Conservation (phyloP, 2,329 filamentous ascomycete genomes). For the Madurella mycetomatis region DNA sequence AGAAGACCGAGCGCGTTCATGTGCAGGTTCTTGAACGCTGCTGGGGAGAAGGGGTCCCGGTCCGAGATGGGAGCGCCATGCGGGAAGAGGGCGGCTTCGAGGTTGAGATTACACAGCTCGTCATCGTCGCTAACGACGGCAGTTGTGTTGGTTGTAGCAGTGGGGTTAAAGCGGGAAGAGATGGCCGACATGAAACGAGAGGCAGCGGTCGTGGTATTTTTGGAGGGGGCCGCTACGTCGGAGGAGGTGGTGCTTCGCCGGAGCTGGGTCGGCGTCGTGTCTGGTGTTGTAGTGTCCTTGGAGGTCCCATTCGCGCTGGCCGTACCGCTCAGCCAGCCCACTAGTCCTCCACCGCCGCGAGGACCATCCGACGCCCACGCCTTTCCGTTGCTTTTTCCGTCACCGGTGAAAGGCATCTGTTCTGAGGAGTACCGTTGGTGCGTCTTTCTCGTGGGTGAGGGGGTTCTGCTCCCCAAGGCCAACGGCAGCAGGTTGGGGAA, state of each 20-base stretch:
- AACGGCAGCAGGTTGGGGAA: slow-evolving; percentile 34
- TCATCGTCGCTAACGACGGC: slow-evolving; percentile 38
- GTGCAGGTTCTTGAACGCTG: slow-evolving; percentile 58
- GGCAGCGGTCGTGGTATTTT: slow-evolving; percentile 32
- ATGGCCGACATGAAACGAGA: slow-evolving; percentile 43
- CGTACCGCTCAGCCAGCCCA: slow-evolving; percentile 32
- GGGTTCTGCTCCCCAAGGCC: slow-evolving; percentile 28
- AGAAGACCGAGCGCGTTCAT: slow-evolving; percentile 53
- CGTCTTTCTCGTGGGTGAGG: slow-evolving; percentile 28
- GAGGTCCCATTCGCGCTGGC: slow-evolving; percentile 15
- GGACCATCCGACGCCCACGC: slow-evolving; percentile 18
- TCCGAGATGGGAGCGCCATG: slow-evolving; percentile 35
- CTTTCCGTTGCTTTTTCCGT: slow-evolving; percentile 31
- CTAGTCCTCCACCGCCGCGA: slow-evolving; percentile 30
- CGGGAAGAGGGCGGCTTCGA: slow-evolving; percentile 52
- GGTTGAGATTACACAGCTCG: slow-evolving; percentile 52
- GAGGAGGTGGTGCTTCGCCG: slow-evolving; percentile 27
- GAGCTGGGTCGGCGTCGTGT: slow-evolving; percentile 31
- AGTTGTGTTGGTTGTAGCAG: slow-evolving; percentile 23
- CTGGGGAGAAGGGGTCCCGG: slow-evolving; percentile 52
- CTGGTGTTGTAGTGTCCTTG: slow-evolving; percentile 21
- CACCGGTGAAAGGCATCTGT: slow-evolving; percentile 42
- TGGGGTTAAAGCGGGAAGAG: slow-evolving; percentile 35
- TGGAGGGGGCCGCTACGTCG: slow-evolving; percentile 33
- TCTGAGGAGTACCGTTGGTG: slow-evolving; percentile 23